Evolutionary conservation across 2,329 filamentous ascomycete species (phyloP).

Genomic region (Fusarium avenaceum): DNA sequence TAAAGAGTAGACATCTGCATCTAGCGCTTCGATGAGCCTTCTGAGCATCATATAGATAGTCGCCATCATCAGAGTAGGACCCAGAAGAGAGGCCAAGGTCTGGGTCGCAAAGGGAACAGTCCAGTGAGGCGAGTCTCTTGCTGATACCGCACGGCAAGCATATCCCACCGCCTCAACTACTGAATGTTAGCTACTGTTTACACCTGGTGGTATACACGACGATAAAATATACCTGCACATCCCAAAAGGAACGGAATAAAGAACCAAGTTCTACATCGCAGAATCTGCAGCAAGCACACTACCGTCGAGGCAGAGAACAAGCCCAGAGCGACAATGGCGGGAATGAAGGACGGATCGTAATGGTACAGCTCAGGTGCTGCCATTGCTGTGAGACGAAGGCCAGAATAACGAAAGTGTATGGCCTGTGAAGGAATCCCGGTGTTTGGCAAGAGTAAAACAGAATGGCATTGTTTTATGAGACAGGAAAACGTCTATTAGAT

Average conservation of each 20-base stretch:
- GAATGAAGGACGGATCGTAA: slow-evolving; percentile 60
- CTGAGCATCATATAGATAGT: slow-evolving; percentile 62
- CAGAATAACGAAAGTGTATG: not conserved
- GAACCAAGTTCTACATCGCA: slow-evolving; percentile 62
- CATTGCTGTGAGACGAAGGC: slow-evolving; percentile 16
- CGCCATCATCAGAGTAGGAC: slow-evolving; percentile 58
- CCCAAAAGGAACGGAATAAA: slow-evolving; percentile 65
- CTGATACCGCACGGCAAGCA: slow-evolving; percentile 61
- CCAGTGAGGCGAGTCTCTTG: slow-evolving; percentile 54
- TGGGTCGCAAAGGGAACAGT: slow-evolving; percentile 55
- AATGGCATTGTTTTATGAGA: slow-evolving; percentile 23
- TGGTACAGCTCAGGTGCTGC: slow-evolving; percentile 55
- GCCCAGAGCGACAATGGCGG: slow-evolving; percentile 57
- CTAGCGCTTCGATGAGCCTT: slow-evolving; percentile 53
- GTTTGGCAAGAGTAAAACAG: slow-evolving; percentile 7
- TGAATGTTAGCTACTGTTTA: not conserved
- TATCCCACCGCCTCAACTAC: slow-evolving; percentile 54
- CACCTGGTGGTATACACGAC: fast-evolving
- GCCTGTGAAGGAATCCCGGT: not conserved
- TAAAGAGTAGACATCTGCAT: slow-evolving; percentile 57
- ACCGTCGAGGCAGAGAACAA: slow-evolving; percentile 55
- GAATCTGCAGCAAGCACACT: slow-evolving; percentile 56
- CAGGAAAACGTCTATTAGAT: not conserved
- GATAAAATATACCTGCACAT: slow-evolving; percentile 56
- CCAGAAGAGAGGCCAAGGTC: slow-evolving; percentile 52